Evolutionary conservation across 2,329 filamentous ascomycete genomes (phyloP), one percentile per base, ranked within the genome.

Genomic region (Pyricularia sp.): DNA sequence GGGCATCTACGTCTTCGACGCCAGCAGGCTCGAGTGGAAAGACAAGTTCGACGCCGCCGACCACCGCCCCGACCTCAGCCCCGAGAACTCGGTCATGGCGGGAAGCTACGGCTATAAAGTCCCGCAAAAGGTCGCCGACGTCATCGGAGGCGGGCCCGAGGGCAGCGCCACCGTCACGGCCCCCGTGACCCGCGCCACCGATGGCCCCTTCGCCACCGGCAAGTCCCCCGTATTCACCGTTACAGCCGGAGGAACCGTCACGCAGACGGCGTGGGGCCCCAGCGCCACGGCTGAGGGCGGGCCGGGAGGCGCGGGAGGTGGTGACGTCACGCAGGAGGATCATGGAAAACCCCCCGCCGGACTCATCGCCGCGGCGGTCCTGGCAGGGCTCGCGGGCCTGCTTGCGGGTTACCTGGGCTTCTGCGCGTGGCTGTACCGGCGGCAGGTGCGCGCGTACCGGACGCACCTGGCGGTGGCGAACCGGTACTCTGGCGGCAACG

Each of bases 1-100:
- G 0, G 89, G 90, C 1, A 83, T 93, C 70, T 92, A 92, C 75
- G 86, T 91, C 64, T 93, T 92, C 78, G 89, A 93, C 76, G 84
- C 89, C 36, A 88, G 86, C 12, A 84, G 81, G 10, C 81, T 92
- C 1, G 75, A 84, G 71, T 92, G 90, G 90, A 81, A 82, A 26
- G 83, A 83, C 68, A 81, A 82, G 25, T 93, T 92, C 79, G 85
- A 80, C 4, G 84, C 89, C 0, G 80, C 87, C 0, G 82, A 81
- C 33, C 81, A 83, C 69, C 78, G 82, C 0, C 75, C 81, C 26
- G 81, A 85, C 68, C 73, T 79, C 4, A 76, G 84, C 69, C 68
- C 84, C 80, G 77, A 86, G 81, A 78, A 82, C 77, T 80, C 81
- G 30, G 82, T 86, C 64, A 77, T 85, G 2, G 83, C 83, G 61